These are phyloP conservation scores for Isochrysis galbana DNA, from an alignment of 78 protist species.

Conservation along the genomic window DNA sequence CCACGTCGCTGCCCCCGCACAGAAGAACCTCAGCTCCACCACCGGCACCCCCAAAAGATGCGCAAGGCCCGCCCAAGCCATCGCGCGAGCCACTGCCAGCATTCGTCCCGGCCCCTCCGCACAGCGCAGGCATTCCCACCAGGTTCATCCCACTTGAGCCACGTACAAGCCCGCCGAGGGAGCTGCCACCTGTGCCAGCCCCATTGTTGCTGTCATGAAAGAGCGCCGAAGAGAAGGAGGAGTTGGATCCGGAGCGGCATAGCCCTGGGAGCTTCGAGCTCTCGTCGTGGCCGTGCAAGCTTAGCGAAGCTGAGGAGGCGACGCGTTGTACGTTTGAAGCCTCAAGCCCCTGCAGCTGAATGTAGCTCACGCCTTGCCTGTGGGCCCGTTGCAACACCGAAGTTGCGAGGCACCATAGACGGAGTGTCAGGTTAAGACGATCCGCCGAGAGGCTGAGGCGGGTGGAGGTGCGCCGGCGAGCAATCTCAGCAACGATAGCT, in stretches of 20 bases:
- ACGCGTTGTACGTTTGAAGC: background rate
- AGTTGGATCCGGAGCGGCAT: too few species aligned
- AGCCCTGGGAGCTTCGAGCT: too few species aligned
- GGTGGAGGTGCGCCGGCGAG: background rate
- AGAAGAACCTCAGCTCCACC: background rate
- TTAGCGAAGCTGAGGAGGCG: background rate
- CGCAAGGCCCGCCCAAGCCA: too few species aligned
- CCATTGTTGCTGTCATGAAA: too few species aligned
- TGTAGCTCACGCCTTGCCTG: background rate
- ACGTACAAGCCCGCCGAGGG: too few species aligned
- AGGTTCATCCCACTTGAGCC: too few species aligned
- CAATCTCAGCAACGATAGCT: background rate
- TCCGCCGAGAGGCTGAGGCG: background rate
- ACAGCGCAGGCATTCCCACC: too few species aligned
- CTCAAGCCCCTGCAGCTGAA: background rate
- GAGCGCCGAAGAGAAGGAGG: too few species aligned
- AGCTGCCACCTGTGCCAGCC: too few species aligned
- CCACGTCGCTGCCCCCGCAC: background rate
- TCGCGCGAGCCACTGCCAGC: too few species aligned
- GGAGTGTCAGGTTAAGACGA: background rate
- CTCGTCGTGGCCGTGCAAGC: background rate
- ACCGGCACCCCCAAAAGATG: too few species aligned
- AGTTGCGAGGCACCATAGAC: background rate
- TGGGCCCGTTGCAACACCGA: slow-evolving; percentile 12
- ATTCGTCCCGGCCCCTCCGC: too few species aligned